phyloP scores from a whole-genome alignment of 352 stramenopile species.

The Nothophytophthora sp. region DNA sequence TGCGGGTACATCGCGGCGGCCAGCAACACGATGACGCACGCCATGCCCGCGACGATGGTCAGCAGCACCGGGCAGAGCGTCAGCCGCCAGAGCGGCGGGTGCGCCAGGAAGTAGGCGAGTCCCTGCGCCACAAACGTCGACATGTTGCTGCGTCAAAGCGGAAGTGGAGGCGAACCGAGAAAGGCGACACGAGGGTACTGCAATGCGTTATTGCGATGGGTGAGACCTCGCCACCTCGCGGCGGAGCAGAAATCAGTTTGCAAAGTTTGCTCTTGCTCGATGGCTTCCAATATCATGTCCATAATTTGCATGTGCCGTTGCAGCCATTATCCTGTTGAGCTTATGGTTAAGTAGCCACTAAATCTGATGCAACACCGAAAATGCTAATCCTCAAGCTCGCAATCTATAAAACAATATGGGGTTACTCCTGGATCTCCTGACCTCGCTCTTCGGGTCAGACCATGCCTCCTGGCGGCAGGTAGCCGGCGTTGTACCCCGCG shows the following conservation, averaged over 20 bases:
- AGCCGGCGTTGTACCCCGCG: conserved; percentile 14
- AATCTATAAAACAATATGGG: too few relatives aligned
- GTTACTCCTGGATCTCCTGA: too few relatives aligned
- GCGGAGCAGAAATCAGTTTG: neutral
- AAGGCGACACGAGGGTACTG: neutral
- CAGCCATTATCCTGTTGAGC: too few relatives aligned
- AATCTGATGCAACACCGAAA: too few relatives aligned
- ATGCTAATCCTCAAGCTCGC: too few relatives aligned
- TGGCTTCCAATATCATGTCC: too few relatives aligned
- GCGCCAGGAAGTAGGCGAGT: conserved; percentile 44
- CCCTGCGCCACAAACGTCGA: conserved; percentile 34
- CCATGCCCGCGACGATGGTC: conserved; percentile 41
- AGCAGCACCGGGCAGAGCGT: conserved; percentile 50
- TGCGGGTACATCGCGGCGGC: conserved; percentile 40
- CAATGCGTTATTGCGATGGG: neutral
- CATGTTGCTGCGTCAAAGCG: conserved; percentile 8
- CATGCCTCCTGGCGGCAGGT: conserved; percentile 20
- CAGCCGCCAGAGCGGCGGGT: conserved; percentile 48
- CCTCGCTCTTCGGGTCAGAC: conserved; percentile 5
- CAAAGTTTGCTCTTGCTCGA: too few relatives aligned
- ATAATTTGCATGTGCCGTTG: too few relatives aligned
- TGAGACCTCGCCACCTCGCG: conserved; percentile 9
- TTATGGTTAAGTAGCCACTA: too few relatives aligned
- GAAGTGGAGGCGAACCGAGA: neutral
- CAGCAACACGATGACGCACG: conserved; percentile 48